These are phyloP conservation scores for Batrachochytrium dendrobatidis DNA, from an alignment of 371 early-diverging fungal species.

Conservation along the genomic window DNA sequence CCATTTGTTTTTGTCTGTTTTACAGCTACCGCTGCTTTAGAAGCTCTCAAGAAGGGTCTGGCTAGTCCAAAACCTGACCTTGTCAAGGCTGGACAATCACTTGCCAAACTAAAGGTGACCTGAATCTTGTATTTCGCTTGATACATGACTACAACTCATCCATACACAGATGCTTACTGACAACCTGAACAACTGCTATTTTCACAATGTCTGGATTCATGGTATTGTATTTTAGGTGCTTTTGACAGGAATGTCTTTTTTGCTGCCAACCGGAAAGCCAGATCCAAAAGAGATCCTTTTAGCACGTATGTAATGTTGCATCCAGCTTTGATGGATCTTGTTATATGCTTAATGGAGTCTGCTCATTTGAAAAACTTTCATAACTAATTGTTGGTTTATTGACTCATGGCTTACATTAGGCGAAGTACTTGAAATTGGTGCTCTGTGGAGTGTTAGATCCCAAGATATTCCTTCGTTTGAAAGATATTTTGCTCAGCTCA, in stretches of 20 bases:
- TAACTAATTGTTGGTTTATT: background rate
- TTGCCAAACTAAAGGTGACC: constrained; percentile 72
- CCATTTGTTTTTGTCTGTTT: too few relatives aligned
- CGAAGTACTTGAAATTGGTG: constrained; percentile 86
- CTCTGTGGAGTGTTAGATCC: constrained; percentile 73
- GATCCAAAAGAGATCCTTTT: constrained; percentile 55
- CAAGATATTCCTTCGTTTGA: constrained; percentile 87
- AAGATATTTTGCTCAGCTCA: constrained; percentile 88
- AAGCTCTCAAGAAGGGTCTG: constrained; percentile 52
- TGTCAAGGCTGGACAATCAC: constrained; percentile 57
- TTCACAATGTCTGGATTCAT: too few relatives aligned
- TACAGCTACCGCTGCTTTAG: constrained; percentile 22
- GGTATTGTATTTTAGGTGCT: constrained; percentile 45
- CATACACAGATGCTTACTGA: background rate
- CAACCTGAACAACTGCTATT: background rate
- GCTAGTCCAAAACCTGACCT: constrained; percentile 62
- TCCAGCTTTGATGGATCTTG: background rate
- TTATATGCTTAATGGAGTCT: background rate
- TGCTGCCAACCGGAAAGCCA: constrained; percentile 51
- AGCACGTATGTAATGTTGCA: constrained; percentile 50
- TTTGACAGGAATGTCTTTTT: constrained; percentile 64
- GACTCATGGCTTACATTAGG: constrained; percentile 40
- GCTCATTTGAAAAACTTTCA: background rate
- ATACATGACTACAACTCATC: background rate
- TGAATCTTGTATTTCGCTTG: too few relatives aligned